Conservation (phyloP, 202 grass and related monocot genomes). For the Eragrostis tef region DNA sequence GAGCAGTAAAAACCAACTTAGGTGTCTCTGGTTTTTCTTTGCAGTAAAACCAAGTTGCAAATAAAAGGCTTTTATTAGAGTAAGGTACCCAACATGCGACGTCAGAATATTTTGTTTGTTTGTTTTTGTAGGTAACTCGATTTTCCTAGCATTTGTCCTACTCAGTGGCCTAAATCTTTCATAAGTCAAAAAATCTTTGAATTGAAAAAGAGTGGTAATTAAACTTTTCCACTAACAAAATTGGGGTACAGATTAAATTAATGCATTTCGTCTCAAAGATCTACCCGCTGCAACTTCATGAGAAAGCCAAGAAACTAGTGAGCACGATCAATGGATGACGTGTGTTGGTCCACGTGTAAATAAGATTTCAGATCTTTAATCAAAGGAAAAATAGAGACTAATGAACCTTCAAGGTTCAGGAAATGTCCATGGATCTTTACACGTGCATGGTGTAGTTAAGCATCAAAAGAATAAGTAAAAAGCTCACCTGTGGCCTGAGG, state of each 20-base stretch:
- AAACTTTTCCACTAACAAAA: no score
- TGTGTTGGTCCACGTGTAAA: no score
- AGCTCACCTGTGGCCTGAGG: slow-evolving; percentile 55
- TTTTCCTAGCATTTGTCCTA: not conserved
- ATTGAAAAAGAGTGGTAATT: not conserved
- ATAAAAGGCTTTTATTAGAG: not conserved
- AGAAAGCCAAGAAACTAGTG: no score
- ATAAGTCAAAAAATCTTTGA: not conserved
- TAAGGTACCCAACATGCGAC: not conserved
- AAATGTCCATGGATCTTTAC: not conserved
- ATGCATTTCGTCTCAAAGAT: not conserved
- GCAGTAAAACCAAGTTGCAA: not conserved
- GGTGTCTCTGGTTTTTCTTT: no score
- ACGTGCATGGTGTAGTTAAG: not conserved
- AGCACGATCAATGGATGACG: no score
- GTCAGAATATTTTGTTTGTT: not conserved
- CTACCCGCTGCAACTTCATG: no score
- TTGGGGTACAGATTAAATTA: not conserved
- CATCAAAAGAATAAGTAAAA: not conserved
- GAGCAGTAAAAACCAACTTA: no score
- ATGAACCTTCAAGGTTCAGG: not conserved
- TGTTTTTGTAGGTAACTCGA: not conserved
- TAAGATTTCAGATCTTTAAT: not conserved
- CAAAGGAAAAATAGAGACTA: not conserved
- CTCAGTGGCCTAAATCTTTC: not conserved